Conservation (phyloP, 345 rosid genomes). For the Populus alba region DNA sequence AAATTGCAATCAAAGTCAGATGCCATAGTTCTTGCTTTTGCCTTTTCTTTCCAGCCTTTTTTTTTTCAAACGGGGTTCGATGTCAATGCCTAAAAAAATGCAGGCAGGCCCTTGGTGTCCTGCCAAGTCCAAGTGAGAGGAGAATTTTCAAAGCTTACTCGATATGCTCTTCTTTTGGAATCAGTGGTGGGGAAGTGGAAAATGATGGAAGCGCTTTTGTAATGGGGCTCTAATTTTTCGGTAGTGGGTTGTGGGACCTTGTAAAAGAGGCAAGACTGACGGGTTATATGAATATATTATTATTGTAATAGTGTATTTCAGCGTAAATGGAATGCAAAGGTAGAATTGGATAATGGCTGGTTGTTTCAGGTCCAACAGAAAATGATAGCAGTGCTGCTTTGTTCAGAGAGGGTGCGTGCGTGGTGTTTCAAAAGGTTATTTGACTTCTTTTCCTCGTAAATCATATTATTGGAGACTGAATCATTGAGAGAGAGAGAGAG, state of each 20-base stretch:
- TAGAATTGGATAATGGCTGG: constrained; percentile 4
- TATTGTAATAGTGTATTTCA: constrained; percentile 6
- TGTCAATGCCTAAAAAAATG: constrained; percentile 44
- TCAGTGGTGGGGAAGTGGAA: constrained; percentile 56
- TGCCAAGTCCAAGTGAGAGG: constrained; percentile 41
- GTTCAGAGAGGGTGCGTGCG: constrained; percentile 3
- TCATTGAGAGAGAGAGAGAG: constrained; percentile 3
- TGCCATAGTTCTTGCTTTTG: constrained; percentile 42
- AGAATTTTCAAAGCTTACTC: constrained; percentile 54
- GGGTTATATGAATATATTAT: background rate
- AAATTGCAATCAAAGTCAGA: constrained; percentile 69
- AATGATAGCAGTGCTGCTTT: constrained; percentile 9
- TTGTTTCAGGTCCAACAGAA: constrained; percentile 11
- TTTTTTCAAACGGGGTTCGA: constrained; percentile 34
- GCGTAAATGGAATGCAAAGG: constrained; percentile 12
- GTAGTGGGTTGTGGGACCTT: constrained; percentile 69
- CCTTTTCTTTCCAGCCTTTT: constrained; percentile 30
- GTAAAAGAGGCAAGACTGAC: constrained; percentile 21
- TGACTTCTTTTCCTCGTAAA: constrained; percentile 22
- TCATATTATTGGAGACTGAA: constrained; percentile 29
- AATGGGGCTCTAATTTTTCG: constrained; percentile 43
- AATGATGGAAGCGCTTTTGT: constrained; percentile 58
- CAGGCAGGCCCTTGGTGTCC: constrained; percentile 30
- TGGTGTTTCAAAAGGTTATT: constrained; percentile 28
- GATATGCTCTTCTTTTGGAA: constrained; percentile 45